Conservation (phyloP, 2,329 filamentous ascomycete species). For the Aspergillus tubingensis region DNA sequence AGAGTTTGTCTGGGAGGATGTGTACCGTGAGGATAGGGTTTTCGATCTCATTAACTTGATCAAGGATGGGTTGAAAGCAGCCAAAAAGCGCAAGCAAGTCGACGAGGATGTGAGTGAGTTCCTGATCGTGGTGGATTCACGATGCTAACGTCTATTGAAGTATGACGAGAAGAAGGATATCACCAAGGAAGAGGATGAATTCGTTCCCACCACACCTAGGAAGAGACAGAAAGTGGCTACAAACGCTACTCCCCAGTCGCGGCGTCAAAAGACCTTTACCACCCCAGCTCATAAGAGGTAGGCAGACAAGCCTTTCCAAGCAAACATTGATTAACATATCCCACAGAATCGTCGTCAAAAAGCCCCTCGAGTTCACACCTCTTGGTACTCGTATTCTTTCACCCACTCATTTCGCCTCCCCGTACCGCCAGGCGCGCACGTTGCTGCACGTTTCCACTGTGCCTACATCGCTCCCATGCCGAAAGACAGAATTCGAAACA, state of each 20-base stretch:
- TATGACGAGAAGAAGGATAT: constrained; percentile 45
- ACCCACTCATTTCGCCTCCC: constrained; percentile 72
- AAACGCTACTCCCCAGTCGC: constrained; percentile 45
- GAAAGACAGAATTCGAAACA: constrained; percentile 85
- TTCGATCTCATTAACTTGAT: constrained; percentile 67
- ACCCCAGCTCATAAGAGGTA: constrained; percentile 67
- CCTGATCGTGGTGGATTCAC: neutral
- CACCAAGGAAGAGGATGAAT: constrained; percentile 37
- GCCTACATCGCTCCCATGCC: constrained; percentile 82
- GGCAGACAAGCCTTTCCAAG: constrained; percentile 21
- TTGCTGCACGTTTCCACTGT: constrained; percentile 93
- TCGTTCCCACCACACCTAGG: constrained; percentile 53
- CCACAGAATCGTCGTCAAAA: constrained; percentile 69
- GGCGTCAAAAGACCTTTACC: constrained; percentile 49
- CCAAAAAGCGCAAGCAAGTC: constrained; percentile 55
- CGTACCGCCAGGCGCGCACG: constrained; percentile 86
- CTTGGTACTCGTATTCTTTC: constrained; percentile 85
- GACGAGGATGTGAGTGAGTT: constrained; percentile 40
- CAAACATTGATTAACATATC: constrained; percentile 21
- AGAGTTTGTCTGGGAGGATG: constrained; percentile 87
- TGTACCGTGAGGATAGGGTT: constrained; percentile 70
- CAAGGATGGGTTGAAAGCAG: constrained; percentile 65
- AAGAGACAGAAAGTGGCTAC: constrained; percentile 58
- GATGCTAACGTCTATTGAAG: constrained; percentile 22
- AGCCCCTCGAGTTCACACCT: constrained; percentile 90